Base-by-base conservation (phyloP, 2,329 filamentous ascomycete species). In the Chalara sp. region DNA sequence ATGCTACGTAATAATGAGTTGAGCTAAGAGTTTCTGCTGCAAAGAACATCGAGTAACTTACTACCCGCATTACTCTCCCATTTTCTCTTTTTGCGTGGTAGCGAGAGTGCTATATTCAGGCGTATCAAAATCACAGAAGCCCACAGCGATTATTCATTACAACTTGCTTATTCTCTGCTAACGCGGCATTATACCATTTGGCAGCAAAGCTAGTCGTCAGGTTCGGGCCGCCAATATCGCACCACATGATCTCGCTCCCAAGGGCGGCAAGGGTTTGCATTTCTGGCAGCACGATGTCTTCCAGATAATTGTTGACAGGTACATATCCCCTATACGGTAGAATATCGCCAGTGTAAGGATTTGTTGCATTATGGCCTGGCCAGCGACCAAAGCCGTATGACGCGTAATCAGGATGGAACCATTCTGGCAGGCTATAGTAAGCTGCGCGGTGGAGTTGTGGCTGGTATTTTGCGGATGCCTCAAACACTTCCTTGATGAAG, bases 21-120 rank as follows among this genome's bases (percentile, higher is more conserved):
- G 21, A 21, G 21, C 21, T 21, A 21, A 21, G 3, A 21, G 21
- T 21, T 21, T 21, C 21, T 21, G 21, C 21, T 2, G 21, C 21
- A 3, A 21, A 21, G 21, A 21, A 21, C 21, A 21, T 21, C 3
- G 21, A 21, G 21, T 21, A 21, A 21, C 21, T 21, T 21, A 21
- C 21, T 78, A 42, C 79, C 79, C 31, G 70, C 69, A 63, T 74
- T 82, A 42, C 67, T 75, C 64, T 82, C 79, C 78, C 78, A 83
- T 62, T 82, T 81, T 32, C 76, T 68, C 29, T 66, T 59, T n/a
- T 63, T 79, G 76, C 10, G 72, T 70, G 5, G 70, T 67, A 3
- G 67, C 62, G 58, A 75, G 78, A 6, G 67, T 68, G 37, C 68
- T 66, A 61, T 81, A 83, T 59, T 82, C 79, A 1, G 79, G 79